Evolutionary conservation across 192 early-diverging fungal genomes (phyloP), one percentile per base, ranked within the genome.

Genomic region (Coemansia sp.): DNA sequence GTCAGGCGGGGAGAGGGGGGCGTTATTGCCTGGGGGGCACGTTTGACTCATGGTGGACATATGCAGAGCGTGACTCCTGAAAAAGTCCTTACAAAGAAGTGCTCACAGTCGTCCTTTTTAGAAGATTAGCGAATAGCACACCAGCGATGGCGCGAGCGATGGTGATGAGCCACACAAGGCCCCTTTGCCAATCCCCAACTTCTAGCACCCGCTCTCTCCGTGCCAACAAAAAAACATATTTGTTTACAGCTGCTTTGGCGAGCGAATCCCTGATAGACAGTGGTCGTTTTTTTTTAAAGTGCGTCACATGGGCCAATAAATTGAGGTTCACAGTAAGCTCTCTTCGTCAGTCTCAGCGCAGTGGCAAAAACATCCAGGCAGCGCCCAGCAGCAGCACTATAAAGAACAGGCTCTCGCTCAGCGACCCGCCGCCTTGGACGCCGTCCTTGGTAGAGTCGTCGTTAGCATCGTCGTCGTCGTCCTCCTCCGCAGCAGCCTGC

Each of bases 281-380:
- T 26, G 26, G 26, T 23, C 23, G 23, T 23, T 23, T 26, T 26
- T 26, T 26, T 26, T 26, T 26, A 26, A 21, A 39, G 62, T 63
- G 60, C 60, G 0, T 62, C 32, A 40, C 35, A 21, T 32, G 35
- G 16, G 30, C 26, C 26, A 26, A 26, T 26, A 26, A 26, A 26
- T 26, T 26, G 26, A 26, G 26, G 26, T 26, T 23, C n/a, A 16
- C n/a, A 62, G 6, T 62, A 17, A 42, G 21, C 19, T 21, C 16
- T 17, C 17, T n/a, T 13, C 13, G 5, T 14, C 43, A n/a, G 43
- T 32, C 26, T 26, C 55, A 72, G 35, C 73, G 70, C 44, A 70
- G 47, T 13, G 70, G 79, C 16, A 81, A 11, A 14, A 76, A 73
- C 70, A 81, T 76, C 79, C 79, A 76, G 3, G 67, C 79, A 7